Percentiles rank a stretch among this genome's conserved stretches.
Conservation (phyloP, 305 asterid species). For the Fraxinus sp. region DNA sequence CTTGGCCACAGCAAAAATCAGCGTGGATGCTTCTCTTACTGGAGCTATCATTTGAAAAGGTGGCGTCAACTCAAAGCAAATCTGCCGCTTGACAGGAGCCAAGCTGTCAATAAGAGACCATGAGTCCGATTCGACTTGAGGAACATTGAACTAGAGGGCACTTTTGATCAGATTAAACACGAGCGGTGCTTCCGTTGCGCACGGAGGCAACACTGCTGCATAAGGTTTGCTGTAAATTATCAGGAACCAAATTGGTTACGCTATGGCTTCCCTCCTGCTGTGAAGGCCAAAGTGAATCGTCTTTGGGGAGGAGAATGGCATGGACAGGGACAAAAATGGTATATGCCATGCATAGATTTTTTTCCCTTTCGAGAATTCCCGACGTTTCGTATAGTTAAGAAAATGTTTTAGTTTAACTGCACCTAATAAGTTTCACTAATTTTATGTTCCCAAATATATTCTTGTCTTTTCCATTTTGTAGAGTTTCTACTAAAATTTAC, state of each 20-base stretch:
- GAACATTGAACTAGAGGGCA: too few relatives aligned
- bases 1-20: too few relatives aligned
- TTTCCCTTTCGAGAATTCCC: neutral
- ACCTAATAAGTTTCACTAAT: neutral
- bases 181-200: too few relatives aligned
- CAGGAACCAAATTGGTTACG: slow-evolving; percentile 93
- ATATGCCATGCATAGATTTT: slow-evolving; percentile 22
- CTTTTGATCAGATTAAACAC: too few relatives aligned
- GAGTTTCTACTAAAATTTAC: neutral
- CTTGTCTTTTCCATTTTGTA: neutral
- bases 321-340: slow-evolving; percentile 98
- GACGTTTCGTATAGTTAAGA: neutral
- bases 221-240: slow-evolving; percentile 22
- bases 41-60: too few relatives aligned
- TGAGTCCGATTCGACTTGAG: too few relatives aligned
- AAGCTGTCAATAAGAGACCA: too few relatives aligned
- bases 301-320: slow-evolving; percentile 99
- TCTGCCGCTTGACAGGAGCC: too few relatives aligned
- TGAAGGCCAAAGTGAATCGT: slow-evolving; percentile 90
- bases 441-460: neutral
- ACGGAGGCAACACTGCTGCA: too few relatives aligned
- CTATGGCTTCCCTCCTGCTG: slow-evolving; percentile 91
- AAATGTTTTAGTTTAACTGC: neutral
- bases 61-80: too few relatives aligned
- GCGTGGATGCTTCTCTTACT: too few relatives aligned